Conservation (phyloP, 208 protist species). For the Acanthamoeba lugdunensis region DNA sequence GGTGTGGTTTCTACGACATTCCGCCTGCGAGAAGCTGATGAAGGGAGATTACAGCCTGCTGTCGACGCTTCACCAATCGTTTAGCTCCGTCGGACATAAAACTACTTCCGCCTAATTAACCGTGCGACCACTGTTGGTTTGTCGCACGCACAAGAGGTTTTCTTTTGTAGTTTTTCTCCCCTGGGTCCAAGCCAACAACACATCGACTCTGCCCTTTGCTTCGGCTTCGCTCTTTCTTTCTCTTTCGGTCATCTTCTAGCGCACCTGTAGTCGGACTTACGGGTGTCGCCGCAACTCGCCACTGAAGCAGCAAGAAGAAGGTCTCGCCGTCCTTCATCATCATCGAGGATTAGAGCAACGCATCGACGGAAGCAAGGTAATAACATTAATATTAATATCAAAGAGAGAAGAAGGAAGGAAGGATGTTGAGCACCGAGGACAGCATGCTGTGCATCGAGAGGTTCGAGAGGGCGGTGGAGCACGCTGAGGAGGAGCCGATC, state of each 20-base stretch:
- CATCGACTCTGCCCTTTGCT: too few species aligned
- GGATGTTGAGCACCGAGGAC: slow-evolving; percentile 30
- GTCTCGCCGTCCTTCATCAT: too few species aligned
- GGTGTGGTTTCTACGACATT: neutral
- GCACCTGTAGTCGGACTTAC: slow-evolving; percentile 28
- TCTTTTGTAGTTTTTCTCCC: neutral
- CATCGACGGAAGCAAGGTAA: neutral
- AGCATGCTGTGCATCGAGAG: slow-evolving; percentile 10
- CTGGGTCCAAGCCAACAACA: too few species aligned
- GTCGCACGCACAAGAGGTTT: neutral
- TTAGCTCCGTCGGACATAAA: neutral
- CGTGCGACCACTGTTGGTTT: neutral
- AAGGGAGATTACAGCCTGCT: neutral
- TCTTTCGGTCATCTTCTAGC: neutral
- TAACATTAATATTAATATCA: neutral
- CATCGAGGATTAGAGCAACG: too few species aligned
- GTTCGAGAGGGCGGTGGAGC: neutral
- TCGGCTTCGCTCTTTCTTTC: neutral
- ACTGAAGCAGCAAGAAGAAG: too few species aligned
- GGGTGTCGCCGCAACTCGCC: neutral
- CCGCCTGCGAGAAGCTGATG: too few species aligned
- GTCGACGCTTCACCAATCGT: neutral
- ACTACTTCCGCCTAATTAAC: neutral
- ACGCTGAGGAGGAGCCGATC: neutral
- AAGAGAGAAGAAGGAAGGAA: neutral